Conservation (phyloP, 2,329 filamentous ascomycete genomes). For the Endocalyx cinctus region DNA sequence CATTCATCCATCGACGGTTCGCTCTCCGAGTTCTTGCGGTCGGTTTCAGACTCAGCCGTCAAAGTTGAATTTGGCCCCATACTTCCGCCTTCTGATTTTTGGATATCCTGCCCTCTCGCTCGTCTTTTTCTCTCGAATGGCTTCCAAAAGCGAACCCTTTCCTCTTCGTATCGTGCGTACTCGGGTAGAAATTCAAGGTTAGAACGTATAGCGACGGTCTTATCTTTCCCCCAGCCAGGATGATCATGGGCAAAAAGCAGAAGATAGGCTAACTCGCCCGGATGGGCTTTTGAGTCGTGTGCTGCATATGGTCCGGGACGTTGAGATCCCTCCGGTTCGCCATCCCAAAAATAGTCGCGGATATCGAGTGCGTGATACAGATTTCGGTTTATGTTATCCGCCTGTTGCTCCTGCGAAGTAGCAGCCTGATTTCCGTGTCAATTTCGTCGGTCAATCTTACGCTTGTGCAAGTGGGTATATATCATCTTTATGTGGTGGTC, state of each 20-base stretch:
- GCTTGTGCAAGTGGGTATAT: too few relatives aligned
- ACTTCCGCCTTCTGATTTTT: slow-evolving; percentile 6
- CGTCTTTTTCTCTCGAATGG: background rate
- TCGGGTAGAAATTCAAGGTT: slow-evolving; percentile 18
- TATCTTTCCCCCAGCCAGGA: slow-evolving; percentile 17
- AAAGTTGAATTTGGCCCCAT: slow-evolving; percentile 3
- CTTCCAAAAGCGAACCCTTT: background rate
- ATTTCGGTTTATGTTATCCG: too few relatives aligned
- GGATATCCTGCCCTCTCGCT: background rate
- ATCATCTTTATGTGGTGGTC: too few relatives aligned
- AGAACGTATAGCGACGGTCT: slow-evolving; percentile 20
- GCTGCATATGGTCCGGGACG: too few relatives aligned
- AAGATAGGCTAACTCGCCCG: slow-evolving; percentile 15
- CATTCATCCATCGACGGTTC: slow-evolving; percentile 7
- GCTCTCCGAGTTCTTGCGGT: background rate
- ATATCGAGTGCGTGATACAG: too few relatives aligned
- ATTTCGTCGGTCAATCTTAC: too few relatives aligned
- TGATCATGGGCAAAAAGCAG: slow-evolving; percentile 16
- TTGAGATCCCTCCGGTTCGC: too few relatives aligned
- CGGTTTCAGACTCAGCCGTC: background rate
- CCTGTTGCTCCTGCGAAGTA: too few relatives aligned
- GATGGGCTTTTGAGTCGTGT: slow-evolving; percentile 13
- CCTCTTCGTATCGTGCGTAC: slow-evolving; percentile 7
- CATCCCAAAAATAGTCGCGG: too few relatives aligned
- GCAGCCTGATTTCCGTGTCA: too few relatives aligned